These are phyloP conservation scores for Flueggea neowawraea DNA, from an alignment of 441 rosid genomes.

Conservation along the genomic window DNA sequence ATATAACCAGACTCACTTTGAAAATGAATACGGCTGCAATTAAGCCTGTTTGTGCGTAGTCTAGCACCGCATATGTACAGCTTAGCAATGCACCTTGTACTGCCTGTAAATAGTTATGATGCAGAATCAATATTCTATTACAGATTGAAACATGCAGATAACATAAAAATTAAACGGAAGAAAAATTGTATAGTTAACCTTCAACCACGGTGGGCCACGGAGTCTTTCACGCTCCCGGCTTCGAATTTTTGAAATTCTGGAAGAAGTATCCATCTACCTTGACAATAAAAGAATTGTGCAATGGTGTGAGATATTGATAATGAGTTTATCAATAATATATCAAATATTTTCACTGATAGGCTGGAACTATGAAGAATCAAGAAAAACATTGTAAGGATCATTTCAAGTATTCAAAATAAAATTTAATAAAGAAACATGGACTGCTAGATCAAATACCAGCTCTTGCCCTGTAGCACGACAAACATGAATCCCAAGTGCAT, in stretches of 20 bases:
- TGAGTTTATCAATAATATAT: background rate
- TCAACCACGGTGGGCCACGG: conserved; percentile 95
- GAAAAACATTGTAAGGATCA: too few species aligned
- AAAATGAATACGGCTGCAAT: conserved; percentile 97
- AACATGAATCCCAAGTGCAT: conserved; percentile 92
- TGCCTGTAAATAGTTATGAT: conserved; percentile 36
- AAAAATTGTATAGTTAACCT: conserved; percentile 39
- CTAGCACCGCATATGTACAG: conserved; percentile 76
- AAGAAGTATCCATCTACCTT: conserved; percentile 95
- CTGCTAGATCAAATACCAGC: conserved; percentile 50
- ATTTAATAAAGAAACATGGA: background rate
- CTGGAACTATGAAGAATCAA: too few species aligned
- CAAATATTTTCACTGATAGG: too few species aligned
- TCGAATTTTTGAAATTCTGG: conserved; percentile 94
- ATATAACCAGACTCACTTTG: conserved; percentile 53
- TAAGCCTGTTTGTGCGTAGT: conserved; percentile 97
- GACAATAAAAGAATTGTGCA: conserved; percentile 35
- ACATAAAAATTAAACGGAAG: background rate
- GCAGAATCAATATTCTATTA: conserved; percentile 8
- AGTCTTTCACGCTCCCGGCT: conserved; percentile 92
- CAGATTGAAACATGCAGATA: background rate
- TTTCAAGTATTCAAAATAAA: background rate
- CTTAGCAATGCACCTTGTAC: conserved; percentile 85
- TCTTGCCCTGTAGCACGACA: conserved; percentile 99
- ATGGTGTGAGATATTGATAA: conserved; percentile 9